Evolutionary conservation across 345 rosid genomes (phyloP).

Genomic region (Microthlaspi erraticum): DNA sequence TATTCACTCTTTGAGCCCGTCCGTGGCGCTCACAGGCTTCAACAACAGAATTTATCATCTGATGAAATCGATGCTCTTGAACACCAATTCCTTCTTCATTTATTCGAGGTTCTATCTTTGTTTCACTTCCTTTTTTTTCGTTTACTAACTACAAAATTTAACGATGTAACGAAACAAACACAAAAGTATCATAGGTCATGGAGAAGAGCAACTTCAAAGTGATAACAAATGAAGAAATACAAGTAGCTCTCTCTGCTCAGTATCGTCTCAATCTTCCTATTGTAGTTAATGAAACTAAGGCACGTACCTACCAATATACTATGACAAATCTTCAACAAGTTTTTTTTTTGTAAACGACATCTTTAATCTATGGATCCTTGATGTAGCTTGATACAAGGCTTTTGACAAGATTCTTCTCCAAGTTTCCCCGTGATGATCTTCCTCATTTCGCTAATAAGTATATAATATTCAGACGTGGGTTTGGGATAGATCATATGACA

Average conservation of each 20-base stretch:
- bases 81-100: conserved; percentile 55
- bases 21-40: conserved; percentile 58
- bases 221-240: conserved; percentile 62
- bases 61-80: conserved; percentile 60
- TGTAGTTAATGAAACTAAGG: conserved; percentile 71
- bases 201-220: conserved; percentile 80
- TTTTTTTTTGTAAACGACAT: not conserved
- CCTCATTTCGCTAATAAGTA: conserved; percentile 77
- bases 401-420: conserved; percentile 57
- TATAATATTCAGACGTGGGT: conserved; percentile 75
- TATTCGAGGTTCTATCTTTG: conserved; percentile 52
- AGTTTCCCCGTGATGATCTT: conserved; percentile 64
- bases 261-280: conserved; percentile 84
- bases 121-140: not conserved
- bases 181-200: conserved; percentile 58
- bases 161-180: not conserved
- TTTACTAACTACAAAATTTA: not conserved
- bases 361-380: conserved; percentile 30
- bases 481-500: conserved; percentile 70
- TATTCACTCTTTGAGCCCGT: conserved; percentile 76
- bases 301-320: conserved; percentile 20
- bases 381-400: conserved; percentile 71
- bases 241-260: conserved; percentile 69
- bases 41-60: conserved; percentile 57
- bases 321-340: not conserved